These are phyloP conservation scores for Psilocybe cyanescens DNA, from an alignment of 768 basidiomycete species.

Conservation along the genomic window DNA sequence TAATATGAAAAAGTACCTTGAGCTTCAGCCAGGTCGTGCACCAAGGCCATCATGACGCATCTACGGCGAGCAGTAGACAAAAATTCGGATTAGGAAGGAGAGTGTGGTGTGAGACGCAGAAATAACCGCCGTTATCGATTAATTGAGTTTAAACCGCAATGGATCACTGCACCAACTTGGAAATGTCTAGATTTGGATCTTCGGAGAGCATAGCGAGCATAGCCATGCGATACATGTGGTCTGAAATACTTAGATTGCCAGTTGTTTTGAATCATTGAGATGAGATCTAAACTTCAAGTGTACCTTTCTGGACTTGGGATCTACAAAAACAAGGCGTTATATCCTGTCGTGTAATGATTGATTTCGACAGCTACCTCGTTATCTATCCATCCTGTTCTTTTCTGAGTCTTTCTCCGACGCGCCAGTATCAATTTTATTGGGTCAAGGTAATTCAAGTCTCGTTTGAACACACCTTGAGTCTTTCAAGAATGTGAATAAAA, in stretches of 20 bases:
- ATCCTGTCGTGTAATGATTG: neutral
- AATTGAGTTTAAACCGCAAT: neutral
- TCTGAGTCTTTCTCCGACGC: slow-evolving; percentile 70
- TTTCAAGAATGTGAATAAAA: slow-evolving; percentile 89
- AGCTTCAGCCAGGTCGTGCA: slow-evolving; percentile 97
- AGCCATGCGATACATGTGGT: slow-evolving; percentile 98
- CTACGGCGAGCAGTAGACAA: slow-evolving; percentile 32
- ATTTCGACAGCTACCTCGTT: slow-evolving; percentile 56
- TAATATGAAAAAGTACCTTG: slow-evolving; percentile 53
- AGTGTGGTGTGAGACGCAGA: neutral
- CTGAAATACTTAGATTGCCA: slow-evolving; percentile 67
- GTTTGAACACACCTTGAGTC: slow-evolving; percentile 68
- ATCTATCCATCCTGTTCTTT: slow-evolving; percentile 94
- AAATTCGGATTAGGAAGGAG: neutral
- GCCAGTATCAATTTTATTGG: neutral
- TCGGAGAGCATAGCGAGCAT: slow-evolving; percentile 89
- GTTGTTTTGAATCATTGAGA: neutral
- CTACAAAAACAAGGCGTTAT: slow-evolving; percentile 38
- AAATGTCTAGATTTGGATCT: slow-evolving; percentile 68
- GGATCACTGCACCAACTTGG: slow-evolving; percentile 55
- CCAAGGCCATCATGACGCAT: slow-evolving; percentile 88
- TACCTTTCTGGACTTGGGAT: slow-evolving; percentile 87
- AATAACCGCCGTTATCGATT: neutral
- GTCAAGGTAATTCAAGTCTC: neutral
- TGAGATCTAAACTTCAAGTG: neutral